Evolutionary conservation across 176 grass and related monocot species (phyloP).

Genomic region (Musa troglodytarum): DNA sequence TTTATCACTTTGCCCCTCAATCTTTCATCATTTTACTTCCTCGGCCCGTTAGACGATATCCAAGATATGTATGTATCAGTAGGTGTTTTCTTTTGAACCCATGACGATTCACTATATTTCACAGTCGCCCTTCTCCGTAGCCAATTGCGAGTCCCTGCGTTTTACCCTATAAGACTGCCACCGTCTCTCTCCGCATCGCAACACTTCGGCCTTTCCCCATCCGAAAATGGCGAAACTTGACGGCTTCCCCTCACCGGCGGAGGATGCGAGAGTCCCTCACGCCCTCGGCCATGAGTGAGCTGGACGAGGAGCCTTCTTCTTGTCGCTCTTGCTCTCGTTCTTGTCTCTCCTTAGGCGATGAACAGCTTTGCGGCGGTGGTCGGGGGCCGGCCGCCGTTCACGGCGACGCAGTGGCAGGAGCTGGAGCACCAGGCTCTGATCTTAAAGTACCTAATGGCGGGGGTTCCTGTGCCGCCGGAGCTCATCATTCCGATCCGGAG

Average conservation of each 20-base stretch:
- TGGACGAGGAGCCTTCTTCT: neutral
- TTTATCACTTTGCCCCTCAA: no score
- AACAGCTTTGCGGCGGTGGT: conserved; percentile 20
- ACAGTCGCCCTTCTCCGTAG: neutral
- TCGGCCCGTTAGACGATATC: no score
- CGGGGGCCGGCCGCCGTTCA: conserved; percentile 38
- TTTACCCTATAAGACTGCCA: conserved; percentile 13
- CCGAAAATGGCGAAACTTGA: conserved; percentile 8
- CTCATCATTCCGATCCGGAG: conserved; percentile 80
- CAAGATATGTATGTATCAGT: no score
- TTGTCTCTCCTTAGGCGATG: neutral
- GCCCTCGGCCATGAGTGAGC: conserved; percentile 4
- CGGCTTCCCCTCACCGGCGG: neutral
- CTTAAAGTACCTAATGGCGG: conserved; percentile 87
- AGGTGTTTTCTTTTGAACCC: no score
- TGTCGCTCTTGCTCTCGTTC: neutral
- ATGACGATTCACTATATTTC: no score
- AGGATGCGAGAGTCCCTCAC: neutral
- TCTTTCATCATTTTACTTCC: no score
- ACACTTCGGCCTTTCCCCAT: conserved; percentile 21
- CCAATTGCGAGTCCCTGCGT: neutral
- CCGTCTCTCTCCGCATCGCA: conserved; percentile 20
- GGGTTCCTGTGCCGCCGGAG: conserved; percentile 82
- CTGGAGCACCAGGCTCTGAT: conserved; percentile 98
- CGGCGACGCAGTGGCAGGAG: conserved; percentile 85